Conservation (phyloP, 176 grass and related monocot species). For the Secale cereale region DNA sequence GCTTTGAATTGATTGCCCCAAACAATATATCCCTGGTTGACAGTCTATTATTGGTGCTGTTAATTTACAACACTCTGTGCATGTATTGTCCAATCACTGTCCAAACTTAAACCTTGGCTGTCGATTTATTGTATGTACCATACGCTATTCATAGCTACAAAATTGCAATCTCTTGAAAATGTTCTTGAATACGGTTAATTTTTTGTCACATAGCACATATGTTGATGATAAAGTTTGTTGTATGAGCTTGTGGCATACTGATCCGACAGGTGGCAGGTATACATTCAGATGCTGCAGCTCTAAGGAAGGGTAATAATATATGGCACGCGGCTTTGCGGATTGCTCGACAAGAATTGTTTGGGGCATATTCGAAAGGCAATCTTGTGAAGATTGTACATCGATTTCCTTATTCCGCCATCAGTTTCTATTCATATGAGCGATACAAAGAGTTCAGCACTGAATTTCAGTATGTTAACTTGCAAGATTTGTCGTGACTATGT, state of each 20-base stretch:
- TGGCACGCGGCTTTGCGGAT: slow-evolving; percentile 71
- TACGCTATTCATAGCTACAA: not conserved
- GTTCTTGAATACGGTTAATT: not conserved
- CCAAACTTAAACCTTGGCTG: not conserved
- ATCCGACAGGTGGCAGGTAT: slow-evolving; percentile 81
- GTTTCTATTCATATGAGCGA: slow-evolving; percentile 81
- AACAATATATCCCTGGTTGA: not conserved
- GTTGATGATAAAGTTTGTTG: not conserved
- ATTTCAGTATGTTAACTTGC: too few species aligned
- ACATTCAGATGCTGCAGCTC: slow-evolving; percentile 66
- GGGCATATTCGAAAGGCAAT: slow-evolving; percentile 90
- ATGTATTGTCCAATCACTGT: not conserved
- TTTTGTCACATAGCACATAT: not conserved
- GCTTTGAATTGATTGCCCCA: not conserved
- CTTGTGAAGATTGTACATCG: slow-evolving; percentile 85
- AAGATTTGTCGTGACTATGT: too few species aligned
- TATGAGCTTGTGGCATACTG: slow-evolving; percentile 1
- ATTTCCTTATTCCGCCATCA: slow-evolving; percentile 88
- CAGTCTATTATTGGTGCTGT: too few species aligned
- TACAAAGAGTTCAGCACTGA: slow-evolving; percentile 61
- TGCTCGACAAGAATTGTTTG: slow-evolving; percentile 69
- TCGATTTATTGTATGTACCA: not conserved
- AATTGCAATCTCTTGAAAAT: not conserved
- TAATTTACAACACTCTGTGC: not conserved
- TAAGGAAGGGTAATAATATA: slow-evolving; percentile 67